Evolutionary conservation across 192 early-diverging fungal genomes (phyloP), one percentile per base, ranked within the genome.

Genomic region (Obelidium mucronatum): DNA sequence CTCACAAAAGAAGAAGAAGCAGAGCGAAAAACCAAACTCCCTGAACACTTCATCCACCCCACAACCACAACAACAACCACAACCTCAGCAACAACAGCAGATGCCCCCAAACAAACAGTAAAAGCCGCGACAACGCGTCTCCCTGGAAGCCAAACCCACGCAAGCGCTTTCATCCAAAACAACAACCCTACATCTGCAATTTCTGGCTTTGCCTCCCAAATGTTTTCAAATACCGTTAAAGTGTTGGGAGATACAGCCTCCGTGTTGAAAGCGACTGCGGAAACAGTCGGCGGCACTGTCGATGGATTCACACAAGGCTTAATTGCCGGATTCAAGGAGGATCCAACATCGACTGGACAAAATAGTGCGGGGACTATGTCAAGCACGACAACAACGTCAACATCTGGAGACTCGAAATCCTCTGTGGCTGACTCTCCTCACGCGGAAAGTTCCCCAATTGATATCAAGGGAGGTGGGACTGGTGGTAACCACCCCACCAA

Each of bases 1-100:
- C 61, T 88, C 34, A 65, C 68, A 8, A 72, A 77, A 4, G 77
- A 76, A 19, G 87, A 88, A 64, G 31, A 52, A 11, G 60, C 44
- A 28, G 78, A 70, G 55, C 36, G 34, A 6, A 31, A 39, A 39
- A 35, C 63, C 4, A 65, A 37, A 22, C 63, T 65, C 19, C 63
- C 63, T 24, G 37, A 30, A 17, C 44, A 48, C 11, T 48, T 15
- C 19, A 48, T 48, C 0, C 8, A 15, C 11, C 44, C 44, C 44
- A 48, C 44, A 15, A 19, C 11, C 44, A 15, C 67, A 22, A 13
- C 22, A 52, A 19, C 52, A 24, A 48, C 22, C 24, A 39, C 64
- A n/a, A 17, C 19, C 48, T 44, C 24, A 48, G 52, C 6, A 3
- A 40, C 4, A 30, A 34, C 26, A 8, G 58, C 15, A 8, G 6